Evolutionary conservation across 148 eudicot genomes (phyloP).

Genomic region (Rhododendron mucronatum): DNA sequence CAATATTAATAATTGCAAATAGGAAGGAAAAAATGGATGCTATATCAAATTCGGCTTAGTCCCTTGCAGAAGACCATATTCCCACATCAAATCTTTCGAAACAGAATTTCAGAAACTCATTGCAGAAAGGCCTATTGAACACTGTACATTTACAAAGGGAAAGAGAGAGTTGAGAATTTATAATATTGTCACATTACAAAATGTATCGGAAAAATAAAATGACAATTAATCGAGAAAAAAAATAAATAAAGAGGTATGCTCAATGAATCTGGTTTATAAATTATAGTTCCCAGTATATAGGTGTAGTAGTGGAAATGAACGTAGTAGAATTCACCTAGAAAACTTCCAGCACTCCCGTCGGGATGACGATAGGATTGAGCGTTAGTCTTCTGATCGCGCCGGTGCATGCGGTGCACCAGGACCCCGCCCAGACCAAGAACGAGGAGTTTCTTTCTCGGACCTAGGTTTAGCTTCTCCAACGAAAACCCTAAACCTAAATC

Average conservation of each 20-base stretch:
- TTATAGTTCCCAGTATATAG: too few species aligned
- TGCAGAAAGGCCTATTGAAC: constrained; percentile 41
- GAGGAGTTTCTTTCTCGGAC: constrained; percentile 26
- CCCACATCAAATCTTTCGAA: constrained; percentile 56
- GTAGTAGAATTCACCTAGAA: not conserved
- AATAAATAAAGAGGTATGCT: too few species aligned
- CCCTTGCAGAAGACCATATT: constrained; percentile 52
- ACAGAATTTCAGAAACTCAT: constrained; percentile 46
- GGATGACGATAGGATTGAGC: constrained; percentile 4
- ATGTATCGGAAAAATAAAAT: too few species aligned
- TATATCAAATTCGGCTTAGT: constrained; percentile 19
- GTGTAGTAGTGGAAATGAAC: not conserved
- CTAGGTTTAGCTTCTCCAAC: constrained; percentile 25
- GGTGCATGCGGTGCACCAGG: constrained; percentile 19
- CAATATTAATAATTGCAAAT: not conserved
- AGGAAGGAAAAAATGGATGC: not conserved
- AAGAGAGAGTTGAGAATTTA: too few species aligned
- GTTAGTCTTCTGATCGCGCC: not conserved
- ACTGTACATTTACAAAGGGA: constrained; percentile 19
- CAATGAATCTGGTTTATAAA: too few species aligned
- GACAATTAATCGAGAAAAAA: too few species aligned
- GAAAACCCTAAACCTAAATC: constrained; percentile 7
- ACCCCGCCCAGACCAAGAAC: constrained; percentile 25
- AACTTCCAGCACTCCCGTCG: constrained; percentile 11
- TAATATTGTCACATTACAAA: too few species aligned